Evolutionary conservation across 306 rosid species (phyloP), one percentile per base, ranked within the genome.

Genomic region (Astragalus glycyphyllos): DNA sequence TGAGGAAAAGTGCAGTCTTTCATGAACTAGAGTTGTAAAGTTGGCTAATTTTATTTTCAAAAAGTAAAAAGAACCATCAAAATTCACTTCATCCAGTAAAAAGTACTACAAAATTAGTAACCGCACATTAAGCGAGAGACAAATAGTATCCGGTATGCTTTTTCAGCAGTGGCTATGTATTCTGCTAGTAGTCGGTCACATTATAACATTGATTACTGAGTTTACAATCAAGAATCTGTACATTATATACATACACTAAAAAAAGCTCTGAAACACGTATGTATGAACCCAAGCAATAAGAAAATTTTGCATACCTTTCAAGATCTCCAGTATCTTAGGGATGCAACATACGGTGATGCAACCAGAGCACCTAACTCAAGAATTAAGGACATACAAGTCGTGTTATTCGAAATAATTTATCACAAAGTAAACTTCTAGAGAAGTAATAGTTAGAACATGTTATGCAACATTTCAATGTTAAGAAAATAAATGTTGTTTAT

Each of bases 361-460:
- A 77, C 80, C 71, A 77, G 76, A 83, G 84, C 73, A 77, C 87
- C 80, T 75, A 78, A 65, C 79, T 80, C 77, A 42, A 67, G 61
- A 75, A 82, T 54, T 74, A 71, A 53, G 14, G 37, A 72, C 44
- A 74, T 10, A 50, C n/a, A 53, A 72, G 71, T 62, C 74, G 73
- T 65, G 73, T 75, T 65, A 79, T 83, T 68, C 73, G 47, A 49
- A 49, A 72, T 57, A 76, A 76, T 67, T 64, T 51, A 63, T 42
- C 65, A 70, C 29, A 8, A 12, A 76, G 62, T 54, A 31, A 34
- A 76, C 58, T 40, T 62, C 35, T 58, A 46, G 65, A 60, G 12
- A 63, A 47, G 8, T 15, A 40, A 58, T 13, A 51, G 51, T 37
- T 64, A 66, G 54, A 64, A 37, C 42, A 53, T 62, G 26, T 54